A percentile compares a stretch with the other conserved stretches of the same genome.
Evolutionary conservation across 768 basidiomycete genomes (phyloP).

Genomic region (Phanerochaete carnosa): DNA sequence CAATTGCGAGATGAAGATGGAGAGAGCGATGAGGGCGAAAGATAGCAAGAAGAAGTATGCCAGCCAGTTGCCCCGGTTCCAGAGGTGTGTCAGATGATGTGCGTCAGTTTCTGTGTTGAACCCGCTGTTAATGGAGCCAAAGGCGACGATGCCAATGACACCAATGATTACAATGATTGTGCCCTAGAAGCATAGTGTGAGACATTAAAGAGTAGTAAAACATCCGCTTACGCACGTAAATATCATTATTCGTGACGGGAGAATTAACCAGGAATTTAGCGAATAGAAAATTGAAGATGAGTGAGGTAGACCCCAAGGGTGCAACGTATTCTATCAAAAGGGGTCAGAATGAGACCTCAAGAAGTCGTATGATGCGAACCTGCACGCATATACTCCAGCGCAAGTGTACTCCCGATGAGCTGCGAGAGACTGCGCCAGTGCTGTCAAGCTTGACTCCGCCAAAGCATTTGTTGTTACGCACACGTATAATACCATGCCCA

Average conservation of each 20-base stretch:
- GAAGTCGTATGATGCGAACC: conserved; percentile 36
- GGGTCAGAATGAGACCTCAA: conserved; percentile 7
- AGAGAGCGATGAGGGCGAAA: conserved; percentile 58
- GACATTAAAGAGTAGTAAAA: conserved; percentile 1
- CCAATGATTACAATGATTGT: conserved; percentile 81
- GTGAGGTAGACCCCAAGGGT: conserved; percentile 87
- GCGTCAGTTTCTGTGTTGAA: conserved; percentile 73
- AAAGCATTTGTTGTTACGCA: conserved; percentile 31
- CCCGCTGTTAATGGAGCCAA: conserved; percentile 82
- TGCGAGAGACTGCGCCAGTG: conserved; percentile 60
- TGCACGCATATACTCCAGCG: conserved; percentile 85
- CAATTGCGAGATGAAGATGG: conserved; percentile 68
- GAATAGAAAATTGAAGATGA: conserved; percentile 96
- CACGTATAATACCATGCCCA: conserved; percentile 96
- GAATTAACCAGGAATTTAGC: conserved; percentile 86
- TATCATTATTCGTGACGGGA: conserved; percentile 79
- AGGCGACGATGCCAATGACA: conserved; percentile 85
- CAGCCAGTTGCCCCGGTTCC: conserved; percentile 90
- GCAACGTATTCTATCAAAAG: conserved; percentile 81
- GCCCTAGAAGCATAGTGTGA: conserved; percentile 43
- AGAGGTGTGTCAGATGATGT: conserved; percentile 73
- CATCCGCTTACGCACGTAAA: conserved; percentile 52
- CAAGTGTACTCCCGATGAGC: conserved; percentile 82
- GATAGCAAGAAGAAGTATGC: conserved; percentile 83
- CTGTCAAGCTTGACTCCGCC: neutral